Conservation (phyloP, 73 alveolate genomes). For the Tetrahymena elliotti region DNA sequence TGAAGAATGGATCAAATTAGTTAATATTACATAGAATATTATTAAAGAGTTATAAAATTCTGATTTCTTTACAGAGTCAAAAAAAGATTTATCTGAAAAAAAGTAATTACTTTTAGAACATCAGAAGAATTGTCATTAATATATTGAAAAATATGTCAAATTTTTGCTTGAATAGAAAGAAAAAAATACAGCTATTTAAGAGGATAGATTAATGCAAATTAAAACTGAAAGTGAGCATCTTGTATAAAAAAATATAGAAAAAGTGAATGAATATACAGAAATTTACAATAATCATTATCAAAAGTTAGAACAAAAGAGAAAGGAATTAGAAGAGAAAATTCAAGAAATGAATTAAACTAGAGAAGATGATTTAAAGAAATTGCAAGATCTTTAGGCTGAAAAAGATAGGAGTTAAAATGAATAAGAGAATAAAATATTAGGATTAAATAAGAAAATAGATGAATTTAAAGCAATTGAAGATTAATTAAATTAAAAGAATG, state of each 20-base stretch:
- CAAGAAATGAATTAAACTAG: too few species aligned
- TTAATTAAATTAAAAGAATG: background rate
- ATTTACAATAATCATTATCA: too few species aligned
- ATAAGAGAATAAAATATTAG: background rate
- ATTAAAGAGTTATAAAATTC: background rate
- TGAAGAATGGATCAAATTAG: background rate
- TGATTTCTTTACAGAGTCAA: background rate
- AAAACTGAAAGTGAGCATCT: background rate
- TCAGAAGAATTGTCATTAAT: background rate
- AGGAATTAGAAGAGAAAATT: too few species aligned
- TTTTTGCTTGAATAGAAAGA: background rate
- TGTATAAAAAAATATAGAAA: too few species aligned
- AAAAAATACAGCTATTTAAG: background rate
- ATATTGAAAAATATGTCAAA: background rate
- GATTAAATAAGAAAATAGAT: too few species aligned
- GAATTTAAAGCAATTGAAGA: background rate
- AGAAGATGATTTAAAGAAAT: background rate
- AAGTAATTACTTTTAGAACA: too few species aligned
- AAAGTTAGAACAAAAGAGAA: too few species aligned
- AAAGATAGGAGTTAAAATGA: background rate
- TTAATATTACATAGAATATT: background rate
- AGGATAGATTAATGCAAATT: background rate
- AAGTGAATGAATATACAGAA: too few species aligned
- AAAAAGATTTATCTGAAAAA: background rate
- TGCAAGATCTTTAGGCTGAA: background rate